A percentile compares a stretch with the other conserved stretches of the same genome.
These are phyloP conservation scores for Ophiostoma populinum DNA, from an alignment of 2,329 filamentous ascomycete species.

Conservation along the genomic window DNA sequence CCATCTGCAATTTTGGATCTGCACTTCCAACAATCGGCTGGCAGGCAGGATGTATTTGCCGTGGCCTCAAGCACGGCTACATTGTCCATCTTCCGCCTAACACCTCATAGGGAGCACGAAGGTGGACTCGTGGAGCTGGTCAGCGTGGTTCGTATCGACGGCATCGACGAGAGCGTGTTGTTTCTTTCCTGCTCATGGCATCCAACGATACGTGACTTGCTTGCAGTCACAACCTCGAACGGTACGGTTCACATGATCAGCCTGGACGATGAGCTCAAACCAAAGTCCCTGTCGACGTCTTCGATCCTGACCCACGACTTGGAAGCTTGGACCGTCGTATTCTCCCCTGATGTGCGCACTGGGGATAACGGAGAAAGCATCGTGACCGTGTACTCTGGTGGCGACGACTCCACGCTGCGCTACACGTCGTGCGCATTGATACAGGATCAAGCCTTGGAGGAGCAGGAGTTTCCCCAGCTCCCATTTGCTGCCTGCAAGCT, in stretches of 20 bases:
- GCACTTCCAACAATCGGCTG: slow-evolving; percentile 48
- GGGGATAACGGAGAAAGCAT: background rate
- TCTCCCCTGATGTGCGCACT: slow-evolving; percentile 22
- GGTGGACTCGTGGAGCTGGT: slow-evolving; percentile 21
- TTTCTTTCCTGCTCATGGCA: slow-evolving; percentile 63
- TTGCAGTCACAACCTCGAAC: slow-evolving; percentile 56
- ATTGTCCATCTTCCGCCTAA: slow-evolving; percentile 44
- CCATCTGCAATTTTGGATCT: slow-evolving; percentile 69
- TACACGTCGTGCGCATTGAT: slow-evolving; percentile 18
- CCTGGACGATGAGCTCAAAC: slow-evolving; percentile 25
- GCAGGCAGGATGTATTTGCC: slow-evolving; percentile 39
- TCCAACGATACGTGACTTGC: slow-evolving; percentile 31
- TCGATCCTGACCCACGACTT: slow-evolving; percentile 33
- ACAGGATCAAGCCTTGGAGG: background rate
- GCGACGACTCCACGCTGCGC: slow-evolving; percentile 53
- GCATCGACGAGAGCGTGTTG: slow-evolving; percentile 39
- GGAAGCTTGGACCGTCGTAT: slow-evolving; percentile 60
- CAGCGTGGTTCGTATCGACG: slow-evolving; percentile 26
- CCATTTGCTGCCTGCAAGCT: slow-evolving; percentile 14
- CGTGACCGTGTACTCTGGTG: slow-evolving; percentile 45
- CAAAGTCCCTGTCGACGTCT: slow-evolving; percentile 17
- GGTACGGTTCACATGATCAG: slow-evolving; percentile 42
- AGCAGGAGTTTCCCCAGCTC: slow-evolving; percentile 1
- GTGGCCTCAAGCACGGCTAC: slow-evolving; percentile 63
- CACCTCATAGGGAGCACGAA: slow-evolving; percentile 20